Percentiles rank a stretch among this genome's conserved stretches.
Conservation (phyloP, 306 rosid species). For the Benincasa hispida region DNA sequence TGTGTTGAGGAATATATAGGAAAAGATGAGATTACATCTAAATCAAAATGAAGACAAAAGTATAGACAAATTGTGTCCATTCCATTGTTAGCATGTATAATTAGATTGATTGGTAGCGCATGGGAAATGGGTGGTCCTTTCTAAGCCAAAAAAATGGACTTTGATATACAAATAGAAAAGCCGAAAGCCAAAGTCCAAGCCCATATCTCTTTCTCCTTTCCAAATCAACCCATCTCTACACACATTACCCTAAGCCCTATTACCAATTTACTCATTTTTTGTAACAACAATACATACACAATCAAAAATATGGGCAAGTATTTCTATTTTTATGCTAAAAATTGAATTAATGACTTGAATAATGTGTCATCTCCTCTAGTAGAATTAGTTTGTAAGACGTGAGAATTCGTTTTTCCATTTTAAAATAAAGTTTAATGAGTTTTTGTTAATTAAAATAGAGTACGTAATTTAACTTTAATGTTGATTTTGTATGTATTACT, state of each 20-base stretch:
- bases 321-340: too few relatives aligned
- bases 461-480: too few relatives aligned
- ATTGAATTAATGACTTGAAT: too few relatives aligned
- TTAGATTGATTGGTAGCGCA: not conserved
- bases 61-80: not conserved
- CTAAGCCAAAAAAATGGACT: not conserved
- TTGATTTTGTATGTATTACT: too few relatives aligned
- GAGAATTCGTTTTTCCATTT: too few relatives aligned
- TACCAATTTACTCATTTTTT: too few relatives aligned
- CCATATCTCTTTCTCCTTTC: not conserved
- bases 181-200: not conserved
- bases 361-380: too few relatives aligned
- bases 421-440: too few relatives aligned
- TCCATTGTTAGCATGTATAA: not conserved
- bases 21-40: not conserved
- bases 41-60: not conserved
- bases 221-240: not conserved
- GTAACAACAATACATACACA: too few relatives aligned
- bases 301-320: too few relatives aligned
- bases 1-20: not conserved
- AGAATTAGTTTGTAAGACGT: too few relatives aligned
- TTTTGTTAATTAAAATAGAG: too few relatives aligned
- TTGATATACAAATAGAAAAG: not conserved
- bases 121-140: constrained; percentile 8
- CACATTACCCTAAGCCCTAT: not conserved